Percentiles rank a stretch among this genome's conserved stretches.
Evolutionary conservation across 306 rosid genomes (phyloP).

Genomic region (Acacia melanoxylon): DNA sequence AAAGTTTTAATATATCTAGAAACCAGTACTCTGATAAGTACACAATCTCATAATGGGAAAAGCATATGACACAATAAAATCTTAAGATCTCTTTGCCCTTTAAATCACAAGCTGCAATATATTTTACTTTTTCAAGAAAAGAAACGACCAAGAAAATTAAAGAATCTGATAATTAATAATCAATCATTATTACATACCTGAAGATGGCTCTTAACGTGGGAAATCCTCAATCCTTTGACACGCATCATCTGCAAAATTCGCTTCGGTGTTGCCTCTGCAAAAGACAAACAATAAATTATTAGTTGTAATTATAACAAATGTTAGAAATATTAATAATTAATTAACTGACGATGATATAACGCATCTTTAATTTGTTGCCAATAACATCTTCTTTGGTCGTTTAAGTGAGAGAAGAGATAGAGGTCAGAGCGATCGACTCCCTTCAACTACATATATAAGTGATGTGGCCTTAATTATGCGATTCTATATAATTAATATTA

Average conservation of each 20-base stretch:
- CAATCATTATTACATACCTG: constrained; percentile 46
- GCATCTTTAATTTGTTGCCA: background rate
- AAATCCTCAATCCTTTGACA: constrained; percentile 63
- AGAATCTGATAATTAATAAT: background rate
- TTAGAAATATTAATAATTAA: background rate
- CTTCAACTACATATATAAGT: no score
- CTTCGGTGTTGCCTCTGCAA: constrained; percentile 80
- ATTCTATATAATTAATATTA: background rate
- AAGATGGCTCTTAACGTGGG: constrained; percentile 84
- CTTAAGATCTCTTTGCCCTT: background rate
- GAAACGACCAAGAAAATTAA: background rate
- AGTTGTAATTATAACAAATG: background rate
- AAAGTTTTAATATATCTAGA: background rate
- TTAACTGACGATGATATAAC: background rate
- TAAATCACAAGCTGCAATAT: background rate
- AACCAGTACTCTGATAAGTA: background rate
- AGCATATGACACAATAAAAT: background rate
- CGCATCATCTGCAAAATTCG: constrained; percentile 69
- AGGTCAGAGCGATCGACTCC: background rate
- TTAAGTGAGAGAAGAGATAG: background rate
- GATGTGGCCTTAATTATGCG: background rate
- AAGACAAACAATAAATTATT: background rate
- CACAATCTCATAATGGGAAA: background rate
- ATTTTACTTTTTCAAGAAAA: background rate
- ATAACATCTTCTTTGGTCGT: background rate